Conservation (phyloP, 495 filamentous ascomycete species). For the Lindgomyces ingoldianus region DNA sequence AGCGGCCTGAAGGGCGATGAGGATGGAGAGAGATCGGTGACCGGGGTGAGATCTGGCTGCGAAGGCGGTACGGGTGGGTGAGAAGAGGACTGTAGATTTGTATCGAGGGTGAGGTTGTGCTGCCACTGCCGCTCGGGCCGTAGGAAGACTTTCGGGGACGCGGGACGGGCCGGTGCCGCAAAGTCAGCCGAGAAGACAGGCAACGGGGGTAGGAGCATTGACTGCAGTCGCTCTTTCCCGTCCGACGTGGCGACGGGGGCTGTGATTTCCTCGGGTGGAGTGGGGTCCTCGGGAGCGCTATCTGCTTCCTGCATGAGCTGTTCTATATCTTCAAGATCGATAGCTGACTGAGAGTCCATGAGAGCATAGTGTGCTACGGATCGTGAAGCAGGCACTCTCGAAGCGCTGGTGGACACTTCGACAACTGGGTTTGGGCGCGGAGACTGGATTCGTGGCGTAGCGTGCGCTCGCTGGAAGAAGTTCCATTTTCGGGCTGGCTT, state of each 20-base stretch:
- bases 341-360: slow-evolving; percentile 71
- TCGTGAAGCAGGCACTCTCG: slow-evolving; percentile 41
- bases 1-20: slow-evolving; percentile 13
- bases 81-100: not conserved
- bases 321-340: slow-evolving; percentile 65
- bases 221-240: slow-evolving; percentile 44
- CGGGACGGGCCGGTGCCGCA: slow-evolving; percentile 40
- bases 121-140: slow-evolving; percentile 29
- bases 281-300: slow-evolving; percentile 33
- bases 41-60: slow-evolving; percentile 21
- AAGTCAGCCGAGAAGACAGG: slow-evolving; percentile 54
- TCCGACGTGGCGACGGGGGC: not conserved
- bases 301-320: slow-evolving; percentile 60
- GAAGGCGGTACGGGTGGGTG: not conserved
- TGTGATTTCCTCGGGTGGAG: slow-evolving; percentile 15
- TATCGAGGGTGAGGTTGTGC: slow-evolving; percentile 20
- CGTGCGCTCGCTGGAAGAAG: slow-evolving; percentile 73
- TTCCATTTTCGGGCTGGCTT: slow-evolving; percentile 69
- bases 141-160: slow-evolving; percentile 49
- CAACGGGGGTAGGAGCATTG: slow-evolving; percentile 58
- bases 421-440: slow-evolving; percentile 33
- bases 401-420: slow-evolving; percentile 44
- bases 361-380: slow-evolving; percentile 78
- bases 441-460: slow-evolving; percentile 50
- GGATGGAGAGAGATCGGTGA: slow-evolving; percentile 24